A percentile compares a stretch with the other conserved stretches of the same genome.
Evolutionary conservation across 2,329 filamentous ascomycete species (phyloP).

Genomic region (Exutisphaerella laricina): DNA sequence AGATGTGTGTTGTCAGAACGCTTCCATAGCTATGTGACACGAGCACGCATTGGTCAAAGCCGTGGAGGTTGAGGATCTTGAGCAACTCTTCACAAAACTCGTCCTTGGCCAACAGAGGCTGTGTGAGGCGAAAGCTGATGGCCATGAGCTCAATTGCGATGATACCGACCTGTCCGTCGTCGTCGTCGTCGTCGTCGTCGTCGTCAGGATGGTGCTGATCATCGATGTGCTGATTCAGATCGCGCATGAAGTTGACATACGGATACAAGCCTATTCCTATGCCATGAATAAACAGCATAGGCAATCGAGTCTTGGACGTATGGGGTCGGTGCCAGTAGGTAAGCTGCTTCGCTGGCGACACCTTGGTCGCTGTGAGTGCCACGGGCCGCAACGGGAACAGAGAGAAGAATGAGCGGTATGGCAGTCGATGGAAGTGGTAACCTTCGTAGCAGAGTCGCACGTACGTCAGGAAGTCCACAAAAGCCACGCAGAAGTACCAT

Average conservation of each 20-base stretch:
- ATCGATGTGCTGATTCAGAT: slow-evolving; percentile 7
- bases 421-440: slow-evolving; percentile 51
- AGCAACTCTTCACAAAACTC: slow-evolving; percentile 55
- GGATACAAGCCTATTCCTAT: slow-evolving; percentile 55
- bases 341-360: slow-evolving; percentile 47
- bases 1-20: slow-evolving; percentile 56
- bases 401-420: slow-evolving; percentile 18
- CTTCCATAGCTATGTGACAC: slow-evolving; percentile 59
- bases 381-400: slow-evolving; percentile 53
- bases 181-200: too few relatives aligned
- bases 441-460: slow-evolving; percentile 36
- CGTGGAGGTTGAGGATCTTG: slow-evolving; percentile 52
- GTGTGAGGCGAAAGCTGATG: slow-evolving; percentile 58
- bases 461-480: slow-evolving; percentile 14
- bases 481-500: slow-evolving; percentile 15
- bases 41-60: slow-evolving; percentile 55
- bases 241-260: slow-evolving; percentile 45
- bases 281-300: slow-evolving; percentile 64
- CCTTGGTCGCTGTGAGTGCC: slow-evolving; percentile 41
- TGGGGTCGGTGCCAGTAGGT: slow-evolving; percentile 61
- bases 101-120: slow-evolving; percentile 45
- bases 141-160: slow-evolving; percentile 61
- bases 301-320: slow-evolving; percentile 51
- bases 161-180: slow-evolving; percentile 50
- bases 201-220: not conserved